Base-by-base conservation (phyloP, 306 rosid species). In the Purshia tridentata region DNA sequence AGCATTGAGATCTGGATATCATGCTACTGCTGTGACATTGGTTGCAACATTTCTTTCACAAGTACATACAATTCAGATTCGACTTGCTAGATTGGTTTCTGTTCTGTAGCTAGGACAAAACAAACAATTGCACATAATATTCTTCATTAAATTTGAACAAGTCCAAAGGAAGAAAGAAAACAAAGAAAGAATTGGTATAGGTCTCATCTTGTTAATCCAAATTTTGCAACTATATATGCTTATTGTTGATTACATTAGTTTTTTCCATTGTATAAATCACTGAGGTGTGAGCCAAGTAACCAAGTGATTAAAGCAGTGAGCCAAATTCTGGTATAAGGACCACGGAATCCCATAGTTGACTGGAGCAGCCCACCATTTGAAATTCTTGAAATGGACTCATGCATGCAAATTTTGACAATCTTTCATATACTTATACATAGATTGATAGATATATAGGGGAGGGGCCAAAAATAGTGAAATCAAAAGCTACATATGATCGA, bases 311-410 rank as follows among this genome's bases (percentile, higher is more conserved):
- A 46, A 45, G 14, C 47, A 62, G 29, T 19, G 50, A 63, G 37
- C 1, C 49, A 44, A 42, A 22, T 5, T 12, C 15, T 66, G 44
- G 47, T 20, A 15, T 10, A 64, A 42, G 50, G 69, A 69, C 62
- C 65, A 67, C 37, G 4, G 22, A 18, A 54, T 45, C 9, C 60
- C 49, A 69, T 13, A 80, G 67, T 23, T 23, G 29, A 23, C 29
- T 62, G 68, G 73, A 70, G 47, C 19, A 61, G 59, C 37, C 65
- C 44, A 18, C 8, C 44, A 47, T 51, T 23, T 75, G 58, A 80
- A 69, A 54, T 39, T 55, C 70, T 39, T 81, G 77, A 76, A 48
- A 72, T 50, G 63, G 69, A 49, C 71, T 51, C 59, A 16, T 44
- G 63, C 61, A 18, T 46, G 61, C 56, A 70, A 6, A n/a, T 22